Conservation (phyloP, 306 rosid genomes). For the Canavalia ensiformis region DNA sequence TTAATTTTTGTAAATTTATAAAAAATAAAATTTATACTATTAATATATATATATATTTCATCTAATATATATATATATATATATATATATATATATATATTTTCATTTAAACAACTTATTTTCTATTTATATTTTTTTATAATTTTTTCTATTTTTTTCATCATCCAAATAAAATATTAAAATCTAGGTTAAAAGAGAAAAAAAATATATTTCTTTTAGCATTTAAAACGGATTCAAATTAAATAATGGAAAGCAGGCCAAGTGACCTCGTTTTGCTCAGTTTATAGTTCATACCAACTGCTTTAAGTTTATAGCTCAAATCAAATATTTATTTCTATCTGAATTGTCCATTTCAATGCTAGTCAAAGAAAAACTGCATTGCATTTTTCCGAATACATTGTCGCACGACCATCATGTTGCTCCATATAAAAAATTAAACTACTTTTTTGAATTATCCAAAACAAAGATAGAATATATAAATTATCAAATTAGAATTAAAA, state of each 20-base stretch:
- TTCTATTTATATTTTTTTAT: too few relatives aligned
- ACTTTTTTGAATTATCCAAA: not conserved
- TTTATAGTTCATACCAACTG: conserved; percentile 7
- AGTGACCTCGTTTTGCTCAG: not conserved
- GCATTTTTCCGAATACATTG: conserved; percentile 2
- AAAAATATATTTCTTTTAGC: not conserved
- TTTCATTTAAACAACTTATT: too few relatives aligned
- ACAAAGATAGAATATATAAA: not conserved
- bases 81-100: too few relatives aligned
- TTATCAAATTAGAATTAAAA: not conserved
- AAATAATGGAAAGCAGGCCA: not conserved
- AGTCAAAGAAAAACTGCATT: conserved; percentile 27
- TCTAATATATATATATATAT: too few relatives aligned
- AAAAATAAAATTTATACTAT: too few relatives aligned
- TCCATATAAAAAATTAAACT: not conserved
- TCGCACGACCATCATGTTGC: conserved; percentile 1
- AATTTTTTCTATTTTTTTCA: too few relatives aligned
- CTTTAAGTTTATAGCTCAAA: not conserved
- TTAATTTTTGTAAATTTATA: too few relatives aligned
- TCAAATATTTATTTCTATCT: not conserved
- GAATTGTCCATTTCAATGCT: not conserved
- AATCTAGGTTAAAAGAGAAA: not conserved
- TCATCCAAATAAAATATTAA: too few relatives aligned
- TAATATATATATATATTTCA: too few relatives aligned
- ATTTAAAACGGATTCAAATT: not conserved